phyloP scores from a whole-genome alignment of 768 basidiomycete species.

The Boletus subparvulus region DNA sequence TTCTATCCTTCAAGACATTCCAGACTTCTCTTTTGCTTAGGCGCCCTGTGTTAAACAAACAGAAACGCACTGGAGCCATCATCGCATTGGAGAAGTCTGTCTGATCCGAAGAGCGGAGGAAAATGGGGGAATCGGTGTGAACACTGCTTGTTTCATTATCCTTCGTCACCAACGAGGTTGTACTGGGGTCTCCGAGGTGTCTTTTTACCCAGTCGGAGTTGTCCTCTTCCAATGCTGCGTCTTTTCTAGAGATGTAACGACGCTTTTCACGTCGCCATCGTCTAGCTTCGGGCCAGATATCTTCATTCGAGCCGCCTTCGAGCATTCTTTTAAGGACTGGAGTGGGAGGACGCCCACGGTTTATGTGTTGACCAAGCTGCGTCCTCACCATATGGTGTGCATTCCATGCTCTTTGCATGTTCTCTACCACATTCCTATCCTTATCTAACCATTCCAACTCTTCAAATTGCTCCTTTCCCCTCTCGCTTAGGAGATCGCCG shows the following conservation, averaged over 20 bases:
- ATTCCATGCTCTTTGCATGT: background rate
- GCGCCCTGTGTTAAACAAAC: background rate
- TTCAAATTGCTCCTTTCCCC: background rate
- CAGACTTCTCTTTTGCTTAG: background rate
- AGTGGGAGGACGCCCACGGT: background rate
- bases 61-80: background rate
- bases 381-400: background rate
- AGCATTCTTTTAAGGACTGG: slow-evolving; percentile 1
- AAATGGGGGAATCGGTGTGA: background rate
- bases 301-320: fast-evolving
- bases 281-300: background rate
- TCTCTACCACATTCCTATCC: background rate
- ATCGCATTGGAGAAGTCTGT: background rate
- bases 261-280: background rate
- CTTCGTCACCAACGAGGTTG: too few species aligned
- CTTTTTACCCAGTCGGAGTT: background rate
- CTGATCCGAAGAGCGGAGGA: background rate
- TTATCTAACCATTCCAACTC: background rate
- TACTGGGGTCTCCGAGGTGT: background rate
- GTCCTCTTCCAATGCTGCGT: background rate
- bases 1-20: background rate
- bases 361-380: background rate
- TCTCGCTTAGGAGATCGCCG: background rate
- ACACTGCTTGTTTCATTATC: background rate
- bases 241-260: background rate